Evolutionary conservation across 1,139 yeast species (phyloP).

Genomic region (Blastobotrys ciferrii): DNA sequence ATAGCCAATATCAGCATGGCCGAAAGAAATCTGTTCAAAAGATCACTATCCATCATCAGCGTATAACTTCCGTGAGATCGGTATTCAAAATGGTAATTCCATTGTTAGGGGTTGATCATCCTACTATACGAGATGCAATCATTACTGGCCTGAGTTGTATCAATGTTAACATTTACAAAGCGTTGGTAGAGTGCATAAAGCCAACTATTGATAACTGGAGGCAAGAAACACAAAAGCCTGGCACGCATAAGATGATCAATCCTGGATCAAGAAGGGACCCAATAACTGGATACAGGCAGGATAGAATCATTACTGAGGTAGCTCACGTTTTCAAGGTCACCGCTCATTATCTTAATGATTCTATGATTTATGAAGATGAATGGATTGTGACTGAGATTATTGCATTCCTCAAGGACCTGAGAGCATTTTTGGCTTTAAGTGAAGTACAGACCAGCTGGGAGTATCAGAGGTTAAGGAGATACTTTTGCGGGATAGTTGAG

Average conservation of each 20-base stretch:
- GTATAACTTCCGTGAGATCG: constrained; percentile 88
- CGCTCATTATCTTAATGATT: constrained; percentile 56
- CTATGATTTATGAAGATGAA: constrained; percentile 58
- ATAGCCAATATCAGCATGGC: constrained; percentile 45
- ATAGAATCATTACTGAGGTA: constrained; percentile 67
- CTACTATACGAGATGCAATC: constrained; percentile 76
- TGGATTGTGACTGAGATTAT: constrained; percentile 67
- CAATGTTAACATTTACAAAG: constrained; percentile 82
- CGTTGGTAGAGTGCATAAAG: constrained; percentile 77
- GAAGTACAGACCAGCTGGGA: constrained; percentile 65
- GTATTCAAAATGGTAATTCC: constrained; percentile 88
- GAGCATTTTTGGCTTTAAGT: constrained; percentile 57
- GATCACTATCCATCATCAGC: constrained; percentile 80
- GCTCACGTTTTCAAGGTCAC: constrained; percentile 76
- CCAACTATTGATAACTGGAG: constrained; percentile 49
- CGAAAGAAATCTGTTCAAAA: constrained; percentile 66
- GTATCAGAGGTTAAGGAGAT: constrained; percentile 73
- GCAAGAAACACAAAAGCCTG: constrained; percentile 18
- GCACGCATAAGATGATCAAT: not conserved
- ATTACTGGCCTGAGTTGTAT: constrained; percentile 85
- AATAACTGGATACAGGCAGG: constrained; percentile 38
- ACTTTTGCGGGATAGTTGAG: constrained; percentile 76
- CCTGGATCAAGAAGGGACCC: constrained; percentile 19
- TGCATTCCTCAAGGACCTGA: constrained; percentile 61
- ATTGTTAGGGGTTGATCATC: constrained; percentile 66